Conservation (phyloP, 192 early-diverging fungal species). For the Backusella sp. region DNA sequence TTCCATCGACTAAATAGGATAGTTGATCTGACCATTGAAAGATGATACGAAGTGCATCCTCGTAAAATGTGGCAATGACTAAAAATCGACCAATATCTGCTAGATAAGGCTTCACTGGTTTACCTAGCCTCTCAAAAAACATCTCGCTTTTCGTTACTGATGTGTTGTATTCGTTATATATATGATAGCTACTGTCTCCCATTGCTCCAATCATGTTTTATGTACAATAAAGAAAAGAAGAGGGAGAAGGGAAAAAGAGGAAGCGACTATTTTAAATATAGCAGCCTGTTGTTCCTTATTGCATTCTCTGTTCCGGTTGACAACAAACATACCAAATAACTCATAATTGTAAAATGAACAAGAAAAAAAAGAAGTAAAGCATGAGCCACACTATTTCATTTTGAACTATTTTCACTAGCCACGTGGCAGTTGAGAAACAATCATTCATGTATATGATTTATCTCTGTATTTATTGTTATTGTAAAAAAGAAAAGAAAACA, state of each 20-base stretch:
- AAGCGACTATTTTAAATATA: neutral
- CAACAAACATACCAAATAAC: neutral
- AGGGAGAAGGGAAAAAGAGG: neutral
- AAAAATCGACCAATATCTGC: slow-evolving; percentile 87
- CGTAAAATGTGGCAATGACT: slow-evolving; percentile 92
- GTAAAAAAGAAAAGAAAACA: neutral
- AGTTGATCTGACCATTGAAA: slow-evolving; percentile 88
- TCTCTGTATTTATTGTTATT: neutral
- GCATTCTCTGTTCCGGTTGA: neutral
- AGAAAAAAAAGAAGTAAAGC: neutral
- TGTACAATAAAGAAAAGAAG: neutral
- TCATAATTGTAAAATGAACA: neutral
- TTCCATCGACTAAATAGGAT: slow-evolving; percentile 78
- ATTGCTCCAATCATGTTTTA: neutral
- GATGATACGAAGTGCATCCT: slow-evolving; percentile 86
- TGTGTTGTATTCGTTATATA: neutral
- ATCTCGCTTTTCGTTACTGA: neutral
- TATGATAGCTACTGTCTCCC: neutral
- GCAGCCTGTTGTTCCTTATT: neutral
- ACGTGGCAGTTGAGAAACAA: neutral
- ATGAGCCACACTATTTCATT: neutral
- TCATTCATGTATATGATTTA: neutral
- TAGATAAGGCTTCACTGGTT: slow-evolving; percentile 85
- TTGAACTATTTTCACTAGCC: neutral
- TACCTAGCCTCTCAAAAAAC: slow-evolving; percentile 58